These are phyloP conservation scores for Pythium biforme DNA, from an alignment of 352 stramenopile species.

Conservation along the genomic window DNA sequence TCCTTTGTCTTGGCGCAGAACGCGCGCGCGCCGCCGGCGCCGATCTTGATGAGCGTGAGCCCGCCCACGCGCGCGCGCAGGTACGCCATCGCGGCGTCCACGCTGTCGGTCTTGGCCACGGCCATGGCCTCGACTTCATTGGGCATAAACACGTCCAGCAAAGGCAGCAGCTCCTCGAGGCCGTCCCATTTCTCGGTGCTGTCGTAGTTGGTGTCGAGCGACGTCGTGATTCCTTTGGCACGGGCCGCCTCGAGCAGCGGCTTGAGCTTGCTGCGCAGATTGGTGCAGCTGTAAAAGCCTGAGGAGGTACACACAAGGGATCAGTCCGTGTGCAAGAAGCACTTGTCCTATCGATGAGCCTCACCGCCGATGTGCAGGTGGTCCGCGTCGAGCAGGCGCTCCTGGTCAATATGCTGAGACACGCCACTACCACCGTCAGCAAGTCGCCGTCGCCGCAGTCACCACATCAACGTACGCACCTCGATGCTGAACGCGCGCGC, in stretches of 20 bases:
- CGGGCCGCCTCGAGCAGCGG: slow-evolving; percentile 54
- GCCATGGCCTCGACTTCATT: slow-evolving; percentile 83
- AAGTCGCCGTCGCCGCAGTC: not conserved
- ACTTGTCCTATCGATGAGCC: not conserved
- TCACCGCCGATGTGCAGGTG: slow-evolving; percentile 76
- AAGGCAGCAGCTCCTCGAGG: slow-evolving; percentile 55
- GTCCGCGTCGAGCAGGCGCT: slow-evolving; percentile 48
- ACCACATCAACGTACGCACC: slow-evolving; percentile 28
- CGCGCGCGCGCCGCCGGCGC: slow-evolving; percentile 55
- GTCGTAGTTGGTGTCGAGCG: slow-evolving; percentile 86
- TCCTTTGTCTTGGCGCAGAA: slow-evolving; percentile 41
- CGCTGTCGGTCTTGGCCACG: slow-evolving; percentile 41
- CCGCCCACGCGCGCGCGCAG: slow-evolving; percentile 43
- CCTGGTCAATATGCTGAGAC: slow-evolving; percentile 71
- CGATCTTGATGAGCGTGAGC: slow-evolving; percentile 72
- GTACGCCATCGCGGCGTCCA: slow-evolving; percentile 57
- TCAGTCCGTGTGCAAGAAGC: not conserved
- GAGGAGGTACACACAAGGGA: slow-evolving; percentile 25
- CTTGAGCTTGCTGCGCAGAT: slow-evolving; percentile 57
- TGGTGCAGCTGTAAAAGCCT: slow-evolving; percentile 72
- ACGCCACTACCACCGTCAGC: too few relatives aligned
- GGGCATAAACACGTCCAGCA: slow-evolving; percentile 81
- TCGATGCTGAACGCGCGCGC: slow-evolving; percentile 57
- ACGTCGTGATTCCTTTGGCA: slow-evolving; percentile 66
- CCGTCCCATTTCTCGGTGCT: slow-evolving; percentile 60